Evolutionary conservation across 2,329 filamentous ascomycete species (phyloP), one percentile per base, ranked within the genome.

Genomic region (Moelleriella libera): DNA sequence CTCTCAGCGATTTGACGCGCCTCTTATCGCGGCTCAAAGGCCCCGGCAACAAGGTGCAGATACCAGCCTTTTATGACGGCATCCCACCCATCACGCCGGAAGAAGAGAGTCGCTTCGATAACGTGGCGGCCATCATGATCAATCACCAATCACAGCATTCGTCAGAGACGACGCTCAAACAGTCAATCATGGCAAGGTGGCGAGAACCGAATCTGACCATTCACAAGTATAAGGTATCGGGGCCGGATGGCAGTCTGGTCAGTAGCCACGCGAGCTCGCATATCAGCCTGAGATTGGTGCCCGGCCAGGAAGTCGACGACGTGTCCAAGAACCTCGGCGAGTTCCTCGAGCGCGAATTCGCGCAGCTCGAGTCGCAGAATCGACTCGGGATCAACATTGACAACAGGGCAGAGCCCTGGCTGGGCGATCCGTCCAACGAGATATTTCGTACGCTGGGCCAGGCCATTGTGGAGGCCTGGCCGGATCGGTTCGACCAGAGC

Each of bases 341-440:
- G 1, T 94, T 84, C 58, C 70, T 96, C 0, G 65, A 79, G 44
- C 68, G 75, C 10, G 77, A 88, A 54, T 98, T 96, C 58, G 72
- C 70, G 1, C 66, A 74, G 12, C 78, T 97, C 2, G 81, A 82
- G 31, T 90, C 87, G 1, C 82, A 85, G 51, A 98, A 98, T 58
- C 75, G 72, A 5, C 72, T 98, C 37, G 83, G 74, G 1, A 78
- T 98, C 40, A 82, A 81, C 31, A 89, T 98, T 53, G 88, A 95
- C 54, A 92, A 96, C 60, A 83, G 86, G 64, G 90, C 92, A 0
- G 92, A 98, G 60, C 88, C 92, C 0, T 98, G 92, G 92, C 78
- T 98, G 0, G 90, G 92, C 11, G 88, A 96, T 56, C 88, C 88
- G 4, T 80, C 81, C 45, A 96, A 94, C 55, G 80, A 88, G 54